These are phyloP conservation scores for Ustilago shanxiensis DNA, from an alignment of 1,284 basidiomycete genomes.

Conservation along the genomic window DNA sequence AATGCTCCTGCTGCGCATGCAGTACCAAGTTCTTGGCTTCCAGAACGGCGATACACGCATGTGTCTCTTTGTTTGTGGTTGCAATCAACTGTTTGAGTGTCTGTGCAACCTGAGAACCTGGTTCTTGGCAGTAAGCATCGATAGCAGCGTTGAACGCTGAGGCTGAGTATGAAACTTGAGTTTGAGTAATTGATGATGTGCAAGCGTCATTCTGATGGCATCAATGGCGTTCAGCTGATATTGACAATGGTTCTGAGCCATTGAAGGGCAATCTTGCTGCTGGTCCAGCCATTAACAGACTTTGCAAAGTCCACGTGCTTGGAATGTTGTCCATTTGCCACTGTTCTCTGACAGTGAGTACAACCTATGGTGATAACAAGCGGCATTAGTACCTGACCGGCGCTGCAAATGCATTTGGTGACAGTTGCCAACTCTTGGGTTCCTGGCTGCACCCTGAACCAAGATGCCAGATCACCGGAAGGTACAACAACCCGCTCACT, in stretches of 20 bases:
- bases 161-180: background rate
- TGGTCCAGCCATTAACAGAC: too few species aligned
- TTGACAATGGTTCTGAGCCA: too few species aligned
- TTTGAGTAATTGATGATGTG: too few species aligned
- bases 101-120: background rate
- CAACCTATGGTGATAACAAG: too few species aligned
- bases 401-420: slow-evolving; percentile 11
- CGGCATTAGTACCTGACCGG: too few species aligned
- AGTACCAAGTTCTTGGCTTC: slow-evolving; percentile 8
- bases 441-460: slow-evolving; percentile 14
- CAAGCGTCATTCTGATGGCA: too few species aligned
- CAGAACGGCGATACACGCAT: background rate
- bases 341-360: too few species aligned
- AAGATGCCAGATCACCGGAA: background rate
- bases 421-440: slow-evolving; percentile 13
- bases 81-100: slow-evolving; percentile 5
- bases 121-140: slow-evolving; percentile 6
- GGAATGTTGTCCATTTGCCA: too few species aligned
- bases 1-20: background rate
- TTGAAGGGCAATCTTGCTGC: too few species aligned
- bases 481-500: slow-evolving; percentile 17
- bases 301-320: too few species aligned
- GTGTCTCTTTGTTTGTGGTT: background rate
- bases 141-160: background rate
- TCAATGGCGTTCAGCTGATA: too few species aligned